Evolutionary conservation across 2,329 filamentous ascomycete species (phyloP), one percentile per base, ranked within the genome.

Genomic region (Hansfordia pulvinata): DNA sequence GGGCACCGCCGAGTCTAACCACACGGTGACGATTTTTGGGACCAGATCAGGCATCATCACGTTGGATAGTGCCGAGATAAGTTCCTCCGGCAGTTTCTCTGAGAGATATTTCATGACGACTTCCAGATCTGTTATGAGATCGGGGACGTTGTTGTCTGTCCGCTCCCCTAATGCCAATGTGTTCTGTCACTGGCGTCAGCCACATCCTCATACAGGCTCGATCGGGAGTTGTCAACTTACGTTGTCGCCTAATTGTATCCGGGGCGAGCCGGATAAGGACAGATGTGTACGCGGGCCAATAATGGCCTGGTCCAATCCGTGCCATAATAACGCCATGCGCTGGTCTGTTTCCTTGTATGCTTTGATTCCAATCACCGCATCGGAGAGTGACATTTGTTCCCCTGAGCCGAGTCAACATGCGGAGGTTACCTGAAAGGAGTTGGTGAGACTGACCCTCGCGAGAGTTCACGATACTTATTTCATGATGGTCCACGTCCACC

Each of bases 1-100:
- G 1, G 90, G 88, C 1, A 98, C 76, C 1, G 74, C 70, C 10
- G 72, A 64, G 17, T 81, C 70, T 6, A 98, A 64, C 77, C 84
- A 93, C 4, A 66, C 60, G 4, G 66, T 66, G 20, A 84, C 76
- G 8, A 94, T 61, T 13, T 70, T 69, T 5, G 70, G 63, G 7
- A 76, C 64, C 8, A 93, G 52, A 20, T 68, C 62, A 0, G 75
- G 74, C 48, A 93, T 69, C 46, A 94, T 69, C 7, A 70, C 65
- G 9, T 65, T 58, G 1, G 80, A 79, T 2, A 94, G 54, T 2
- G 69, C 61, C 24, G 60, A 54, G 2, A 74, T 47, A 5, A 78
- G 54, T 17, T 71, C 62, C 8, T 53, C 30, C 1, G 73, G 70
- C 1, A 78, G 47, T 21, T 54, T 56, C 11, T 55, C 43, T 4